Conservation (phyloP, 2,329 filamentous ascomycete genomes). For the Zalaria obscura region DNA sequence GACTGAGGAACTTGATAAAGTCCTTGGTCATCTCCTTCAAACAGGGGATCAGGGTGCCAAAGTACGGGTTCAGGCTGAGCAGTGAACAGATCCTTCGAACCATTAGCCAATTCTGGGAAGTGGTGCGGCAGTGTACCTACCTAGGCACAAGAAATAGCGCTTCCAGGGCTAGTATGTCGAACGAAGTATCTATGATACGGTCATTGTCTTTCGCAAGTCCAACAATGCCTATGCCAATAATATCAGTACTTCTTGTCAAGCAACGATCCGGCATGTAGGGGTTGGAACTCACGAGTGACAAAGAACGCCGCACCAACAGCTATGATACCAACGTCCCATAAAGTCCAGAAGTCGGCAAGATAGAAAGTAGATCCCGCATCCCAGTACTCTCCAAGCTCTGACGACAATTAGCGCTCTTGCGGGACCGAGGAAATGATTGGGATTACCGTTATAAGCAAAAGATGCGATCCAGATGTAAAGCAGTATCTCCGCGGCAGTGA, state of each 20-base stretch:
- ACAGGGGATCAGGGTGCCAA: slow-evolving; percentile 78
- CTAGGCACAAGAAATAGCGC: slow-evolving; percentile 74
- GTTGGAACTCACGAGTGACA: slow-evolving; percentile 45
- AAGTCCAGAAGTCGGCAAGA: slow-evolving; percentile 67
- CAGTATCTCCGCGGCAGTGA: slow-evolving; percentile 55
- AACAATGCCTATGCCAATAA: slow-evolving; percentile 39
- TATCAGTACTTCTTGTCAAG: not conserved
- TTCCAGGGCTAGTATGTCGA: slow-evolving; percentile 80
- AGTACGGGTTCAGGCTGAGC: slow-evolving; percentile 76
- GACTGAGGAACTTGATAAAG: slow-evolving; percentile 68
- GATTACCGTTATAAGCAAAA: slow-evolving; percentile 67
- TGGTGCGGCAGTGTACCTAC: slow-evolving; percentile 23
- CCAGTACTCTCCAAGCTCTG: slow-evolving; percentile 55
- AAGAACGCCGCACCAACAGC: slow-evolving; percentile 42
- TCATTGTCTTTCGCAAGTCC: slow-evolving; percentile 48
- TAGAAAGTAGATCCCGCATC: slow-evolving; percentile 84
- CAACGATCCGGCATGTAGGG: slow-evolving; percentile 1
- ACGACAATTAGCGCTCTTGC: no score
- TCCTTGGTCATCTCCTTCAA: slow-evolving; percentile 73
- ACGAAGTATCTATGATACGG: slow-evolving; percentile 60
- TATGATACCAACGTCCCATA: slow-evolving; percentile 37
- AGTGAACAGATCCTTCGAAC: slow-evolving; percentile 61
- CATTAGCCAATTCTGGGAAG: slow-evolving; percentile 2
- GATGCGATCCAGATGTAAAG: slow-evolving; percentile 78
- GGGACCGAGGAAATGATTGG: not conserved